A percentile compares a stretch with the other conserved stretches of the same genome.
phyloP scores from a whole-genome alignment of 2,329 filamentous ascomycete species.

The Didymosphaeria variabile region DNA sequence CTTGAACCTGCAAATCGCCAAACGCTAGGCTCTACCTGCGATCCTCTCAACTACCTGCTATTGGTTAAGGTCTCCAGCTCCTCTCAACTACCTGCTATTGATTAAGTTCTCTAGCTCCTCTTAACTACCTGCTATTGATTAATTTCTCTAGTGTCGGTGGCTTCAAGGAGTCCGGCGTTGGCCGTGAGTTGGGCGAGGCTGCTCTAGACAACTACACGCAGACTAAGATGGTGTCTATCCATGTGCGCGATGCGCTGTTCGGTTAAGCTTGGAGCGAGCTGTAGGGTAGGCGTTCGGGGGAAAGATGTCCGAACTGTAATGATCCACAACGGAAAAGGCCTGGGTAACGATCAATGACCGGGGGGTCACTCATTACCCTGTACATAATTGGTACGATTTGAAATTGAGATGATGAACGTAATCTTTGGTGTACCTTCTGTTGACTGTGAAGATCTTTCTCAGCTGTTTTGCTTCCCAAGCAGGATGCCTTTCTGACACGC shows the following conservation, averaged over 20 bases:
- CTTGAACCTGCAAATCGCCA: too few relatives aligned
- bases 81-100: too few relatives aligned
- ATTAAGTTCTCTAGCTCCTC: too few relatives aligned
- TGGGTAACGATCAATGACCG: background rate
- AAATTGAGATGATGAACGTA: constrained; percentile 8
- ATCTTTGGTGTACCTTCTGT: background rate
- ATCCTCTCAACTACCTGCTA: too few relatives aligned
- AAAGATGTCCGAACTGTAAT: constrained; percentile 3
- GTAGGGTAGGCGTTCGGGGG: background rate
- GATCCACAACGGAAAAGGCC: constrained; percentile 9
- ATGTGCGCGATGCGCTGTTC: constrained; percentile 60
- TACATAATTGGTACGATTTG: constrained; percentile 20
- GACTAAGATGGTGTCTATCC: constrained; percentile 56
- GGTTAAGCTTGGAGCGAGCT: constrained; percentile 45
- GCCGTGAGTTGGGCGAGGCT: constrained; percentile 60
- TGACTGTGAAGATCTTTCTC: too few relatives aligned
- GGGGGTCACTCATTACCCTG: constrained; percentile 11
- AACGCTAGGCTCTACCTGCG: too few relatives aligned
- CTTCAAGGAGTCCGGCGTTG: constrained; percentile 60
- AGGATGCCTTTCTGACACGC: too few relatives aligned
- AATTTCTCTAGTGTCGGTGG: too few relatives aligned
- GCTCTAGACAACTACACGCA: constrained; percentile 59
- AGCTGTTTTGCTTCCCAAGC: too few relatives aligned
- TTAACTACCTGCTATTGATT: too few relatives aligned
- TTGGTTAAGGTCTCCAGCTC: too few relatives aligned